Evolutionary conservation across 176 grass and related monocot genomes (phyloP).

Genomic region (Elaeis guineensis): DNA sequence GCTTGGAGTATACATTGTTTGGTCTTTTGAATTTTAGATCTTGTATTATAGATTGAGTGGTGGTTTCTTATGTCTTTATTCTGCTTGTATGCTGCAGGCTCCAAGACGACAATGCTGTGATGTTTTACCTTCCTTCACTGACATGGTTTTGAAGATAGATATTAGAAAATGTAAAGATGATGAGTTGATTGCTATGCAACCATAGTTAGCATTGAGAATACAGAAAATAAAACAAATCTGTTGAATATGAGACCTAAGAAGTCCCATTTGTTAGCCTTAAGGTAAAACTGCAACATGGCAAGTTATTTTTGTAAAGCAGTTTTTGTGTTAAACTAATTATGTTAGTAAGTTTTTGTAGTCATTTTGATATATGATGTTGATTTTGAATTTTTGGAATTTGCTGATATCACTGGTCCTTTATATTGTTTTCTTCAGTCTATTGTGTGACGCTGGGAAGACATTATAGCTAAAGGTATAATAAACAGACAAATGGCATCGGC

Average conservation of each 20-base stretch:
- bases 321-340: too few relatives aligned
- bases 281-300: not conserved
- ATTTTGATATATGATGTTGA: too few relatives aligned
- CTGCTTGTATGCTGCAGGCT: constrained; percentile 38
- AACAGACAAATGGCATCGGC: too few relatives aligned
- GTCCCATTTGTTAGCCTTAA: not conserved
- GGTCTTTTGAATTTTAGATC: not conserved
- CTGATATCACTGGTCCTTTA: too few relatives aligned
- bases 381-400: too few relatives aligned
- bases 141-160: constrained; percentile 42
- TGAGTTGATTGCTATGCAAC: constrained; percentile 75
- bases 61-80: constrained; percentile 3
- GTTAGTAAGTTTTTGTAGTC: too few relatives aligned
- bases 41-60: constrained; percentile 6
- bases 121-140: constrained; percentile 55
- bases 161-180: constrained; percentile 84
- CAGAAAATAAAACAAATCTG: not conserved
- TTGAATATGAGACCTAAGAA: not conserved
- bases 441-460: too few relatives aligned
- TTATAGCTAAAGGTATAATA: too few relatives aligned
- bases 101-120: constrained; percentile 78
- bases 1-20: not conserved
- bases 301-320: too few relatives aligned
- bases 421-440: too few relatives aligned
- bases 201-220: constrained; percentile 14